phyloP scores from a whole-genome alignment of 768 basidiomycete genomes.

The Clitopilus passeckerianus region DNA sequence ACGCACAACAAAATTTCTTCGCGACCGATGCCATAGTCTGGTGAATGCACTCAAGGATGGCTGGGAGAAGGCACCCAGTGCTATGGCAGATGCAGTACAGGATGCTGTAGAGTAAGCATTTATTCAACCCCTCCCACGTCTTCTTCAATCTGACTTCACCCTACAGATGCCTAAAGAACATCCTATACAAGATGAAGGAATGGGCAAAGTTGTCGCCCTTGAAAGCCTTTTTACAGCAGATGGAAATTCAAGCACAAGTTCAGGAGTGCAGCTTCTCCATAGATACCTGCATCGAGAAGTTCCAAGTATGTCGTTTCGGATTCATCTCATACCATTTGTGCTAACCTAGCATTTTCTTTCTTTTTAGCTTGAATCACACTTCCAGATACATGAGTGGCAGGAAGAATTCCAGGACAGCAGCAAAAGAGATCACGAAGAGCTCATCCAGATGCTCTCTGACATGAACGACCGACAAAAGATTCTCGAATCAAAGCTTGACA shows the following conservation, averaged over 20 bases:
- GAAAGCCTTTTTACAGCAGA: not conserved
- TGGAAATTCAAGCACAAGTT: conserved; percentile 31
- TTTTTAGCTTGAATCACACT: conserved; percentile 36
- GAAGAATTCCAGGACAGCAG: conserved; percentile 22
- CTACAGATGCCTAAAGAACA: conserved; percentile 11
- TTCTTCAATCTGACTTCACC: not conserved
- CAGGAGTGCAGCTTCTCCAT: conserved; percentile 38
- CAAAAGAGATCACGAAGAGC: not conserved
- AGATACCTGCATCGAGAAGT: conserved; percentile 38
- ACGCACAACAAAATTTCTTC: conserved; percentile 35
- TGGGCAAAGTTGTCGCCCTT: not conserved
- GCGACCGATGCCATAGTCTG: conserved; percentile 40
- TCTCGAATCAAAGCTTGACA: not conserved
- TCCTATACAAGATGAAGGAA: not conserved
- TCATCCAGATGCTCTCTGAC: not conserved
- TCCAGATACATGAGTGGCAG: conserved; percentile 47
- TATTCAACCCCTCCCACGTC: not conserved
- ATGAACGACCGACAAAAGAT: not conserved
- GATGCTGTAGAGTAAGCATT: conserved; percentile 18
- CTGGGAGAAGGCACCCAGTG: conserved; percentile 24
- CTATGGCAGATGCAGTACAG: conserved; percentile 27
- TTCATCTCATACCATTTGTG: too few species aligned
- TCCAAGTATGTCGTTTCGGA: conserved; percentile 30
- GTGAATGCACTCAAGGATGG: conserved; percentile 32
- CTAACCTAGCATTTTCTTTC: too few species aligned